Percentiles rank a stretch among this genome's conserved stretches.
phyloP scores from a whole-genome alignment of 169 alveolate genomes.

The Perkinsus chesapeaki region DNA sequence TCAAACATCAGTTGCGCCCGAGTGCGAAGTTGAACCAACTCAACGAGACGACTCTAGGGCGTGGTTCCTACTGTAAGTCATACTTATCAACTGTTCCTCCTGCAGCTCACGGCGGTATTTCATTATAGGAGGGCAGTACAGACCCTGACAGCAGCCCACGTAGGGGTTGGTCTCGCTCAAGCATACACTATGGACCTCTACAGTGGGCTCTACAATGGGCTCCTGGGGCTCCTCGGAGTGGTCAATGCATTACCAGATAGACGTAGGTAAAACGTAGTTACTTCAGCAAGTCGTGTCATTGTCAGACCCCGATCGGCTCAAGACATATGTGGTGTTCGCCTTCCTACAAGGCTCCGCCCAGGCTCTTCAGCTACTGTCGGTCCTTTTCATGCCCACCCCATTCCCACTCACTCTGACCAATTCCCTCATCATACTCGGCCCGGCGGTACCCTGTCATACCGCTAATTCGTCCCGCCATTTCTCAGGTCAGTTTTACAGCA shows the following conservation, averaged over 20 bases:
- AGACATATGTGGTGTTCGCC: neutral
- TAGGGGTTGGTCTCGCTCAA: neutral
- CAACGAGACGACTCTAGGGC: neutral
- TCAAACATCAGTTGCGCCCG: neutral
- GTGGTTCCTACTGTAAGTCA: neutral
- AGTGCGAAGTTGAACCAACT: neutral
- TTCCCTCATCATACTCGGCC: neutral
- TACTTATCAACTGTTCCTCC: neutral
- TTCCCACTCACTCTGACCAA: neutral
- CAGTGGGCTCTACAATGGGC: neutral
- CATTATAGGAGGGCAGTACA: neutral
- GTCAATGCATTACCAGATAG: neutral
- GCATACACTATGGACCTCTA: neutral
- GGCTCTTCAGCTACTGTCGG: neutral
- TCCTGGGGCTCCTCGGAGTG: neutral
- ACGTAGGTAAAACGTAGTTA: neutral
- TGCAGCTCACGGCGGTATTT: neutral
- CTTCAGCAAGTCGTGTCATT: neutral
- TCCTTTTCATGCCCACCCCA: neutral
- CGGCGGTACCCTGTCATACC: neutral
- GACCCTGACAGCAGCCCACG: neutral
- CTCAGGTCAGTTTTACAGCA: neutral
- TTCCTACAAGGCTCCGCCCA: neutral
- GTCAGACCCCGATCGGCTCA: neutral
- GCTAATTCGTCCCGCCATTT: neutral